Conservation (phyloP, 768 basidiomycete species). For the Trametes cubensis region DNA sequence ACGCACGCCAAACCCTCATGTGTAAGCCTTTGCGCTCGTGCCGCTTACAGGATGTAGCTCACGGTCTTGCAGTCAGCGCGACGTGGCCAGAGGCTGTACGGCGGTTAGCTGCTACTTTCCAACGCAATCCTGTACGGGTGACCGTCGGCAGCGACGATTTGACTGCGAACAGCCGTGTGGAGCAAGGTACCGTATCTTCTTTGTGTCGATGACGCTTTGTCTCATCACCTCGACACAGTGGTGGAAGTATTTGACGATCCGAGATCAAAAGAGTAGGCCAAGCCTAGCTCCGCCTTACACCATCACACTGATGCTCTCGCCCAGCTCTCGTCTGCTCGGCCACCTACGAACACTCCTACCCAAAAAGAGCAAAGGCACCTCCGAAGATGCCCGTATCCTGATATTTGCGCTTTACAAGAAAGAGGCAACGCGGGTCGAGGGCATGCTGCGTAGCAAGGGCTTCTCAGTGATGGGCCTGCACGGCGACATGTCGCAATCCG, state of each 20-base stretch:
- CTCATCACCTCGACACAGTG: constrained; percentile 30
- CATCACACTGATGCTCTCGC: background rate
- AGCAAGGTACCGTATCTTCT: constrained; percentile 52
- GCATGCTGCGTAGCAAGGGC: constrained; percentile 70
- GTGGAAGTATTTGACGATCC: constrained; percentile 91
- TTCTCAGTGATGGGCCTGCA: constrained; percentile 84
- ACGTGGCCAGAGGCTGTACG: constrained; percentile 98
- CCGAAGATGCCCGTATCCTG: constrained; percentile 70
- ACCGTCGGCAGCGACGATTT: constrained; percentile 96
- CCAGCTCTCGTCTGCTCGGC: constrained; percentile 61
- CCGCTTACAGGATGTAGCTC: background rate
- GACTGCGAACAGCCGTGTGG: constrained; percentile 91
- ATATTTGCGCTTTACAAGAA: constrained; percentile 98
- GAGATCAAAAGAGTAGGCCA: constrained; percentile 81
- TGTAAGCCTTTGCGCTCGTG: constrained; percentile 52
- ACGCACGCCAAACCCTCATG: constrained; percentile 90
- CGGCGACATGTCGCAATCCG: constrained; percentile 86
- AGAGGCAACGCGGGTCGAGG: constrained; percentile 89
- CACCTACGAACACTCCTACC: constrained; percentile 58
- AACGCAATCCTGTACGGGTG: constrained; percentile 79
- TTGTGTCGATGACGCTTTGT: background rate
- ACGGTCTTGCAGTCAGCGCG: constrained; percentile 73
- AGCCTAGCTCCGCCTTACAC: background rate
- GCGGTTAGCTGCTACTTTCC: constrained; percentile 85
- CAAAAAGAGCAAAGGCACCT: constrained; percentile 60